A percentile compares a stretch with the other conserved stretches of the same genome.
phyloP scores from a whole-genome alignment of 2,329 filamentous ascomycete genomes.

The Pestalotiopsis sp. region DNA sequence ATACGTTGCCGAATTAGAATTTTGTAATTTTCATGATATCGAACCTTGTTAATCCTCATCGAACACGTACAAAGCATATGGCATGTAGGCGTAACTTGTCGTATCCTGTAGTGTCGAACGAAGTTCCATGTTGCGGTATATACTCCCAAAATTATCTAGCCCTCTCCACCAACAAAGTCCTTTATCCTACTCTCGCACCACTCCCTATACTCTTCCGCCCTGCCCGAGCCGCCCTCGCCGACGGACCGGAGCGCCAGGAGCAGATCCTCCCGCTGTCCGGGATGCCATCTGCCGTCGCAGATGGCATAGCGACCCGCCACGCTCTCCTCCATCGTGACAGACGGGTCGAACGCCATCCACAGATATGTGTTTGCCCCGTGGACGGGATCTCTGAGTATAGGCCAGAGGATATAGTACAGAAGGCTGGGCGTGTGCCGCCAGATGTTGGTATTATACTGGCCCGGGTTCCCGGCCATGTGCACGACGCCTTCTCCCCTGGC shows the following conservation, averaged over 20 bases:
- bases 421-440: slow-evolving; percentile 15
- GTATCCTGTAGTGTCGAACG: background rate
- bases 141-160: slow-evolving; percentile 15
- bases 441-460: slow-evolving; percentile 21
- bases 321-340: slow-evolving; percentile 21
- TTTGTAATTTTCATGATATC: slow-evolving; percentile 16
- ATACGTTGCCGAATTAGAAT: slow-evolving; percentile 16
- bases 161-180: slow-evolving; percentile 7
- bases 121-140: no score
- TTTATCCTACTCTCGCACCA: slow-evolving; percentile 21
- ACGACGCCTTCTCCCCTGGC: slow-evolving; percentile 12
- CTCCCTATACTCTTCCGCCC: slow-evolving; percentile 21
- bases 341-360: slow-evolving; percentile 25
- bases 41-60: slow-evolving; percentile 19
- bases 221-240: slow-evolving; percentile 21
- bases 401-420: background rate
- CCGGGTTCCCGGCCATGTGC: slow-evolving; percentile 21
- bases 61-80: slow-evolving; percentile 19
- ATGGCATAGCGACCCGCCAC: slow-evolving; percentile 23
- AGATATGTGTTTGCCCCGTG: slow-evolving; percentile 24
- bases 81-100: slow-evolving; percentile 17
- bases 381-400: slow-evolving; percentile 6
- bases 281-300: slow-evolving; percentile 26
- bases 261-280: slow-evolving; percentile 23
- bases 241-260: slow-evolving; percentile 17